Conservation (phyloP, 1,284 basidiomycete species). For the Pseudozyma thailandica region DNA sequence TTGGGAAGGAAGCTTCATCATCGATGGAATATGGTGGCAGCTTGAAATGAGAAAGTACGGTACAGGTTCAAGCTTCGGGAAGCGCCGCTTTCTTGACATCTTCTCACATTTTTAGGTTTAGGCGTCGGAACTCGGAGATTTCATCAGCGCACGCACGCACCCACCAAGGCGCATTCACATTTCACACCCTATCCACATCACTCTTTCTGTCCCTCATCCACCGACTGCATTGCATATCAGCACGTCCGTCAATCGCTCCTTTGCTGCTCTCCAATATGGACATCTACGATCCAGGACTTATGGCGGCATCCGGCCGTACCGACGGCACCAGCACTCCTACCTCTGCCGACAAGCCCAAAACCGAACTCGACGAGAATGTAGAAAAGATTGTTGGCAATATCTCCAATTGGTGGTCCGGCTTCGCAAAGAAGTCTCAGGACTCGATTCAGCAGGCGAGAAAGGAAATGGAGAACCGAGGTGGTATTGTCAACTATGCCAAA, state of each 20-base stretch:
- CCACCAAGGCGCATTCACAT: too few relatives aligned
- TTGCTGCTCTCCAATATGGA: slow-evolving; percentile 23
- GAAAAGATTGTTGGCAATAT: slow-evolving; percentile 59
- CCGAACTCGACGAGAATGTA: slow-evolving; percentile 60
- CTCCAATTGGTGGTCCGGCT: slow-evolving; percentile 62
- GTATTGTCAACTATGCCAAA: slow-evolving; percentile 54
- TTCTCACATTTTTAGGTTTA: slow-evolving; percentile 2
- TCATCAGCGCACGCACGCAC: slow-evolving; percentile 14
- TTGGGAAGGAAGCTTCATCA: slow-evolving; percentile 30
- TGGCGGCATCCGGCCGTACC: slow-evolving; percentile 8
- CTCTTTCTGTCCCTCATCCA: too few relatives aligned
- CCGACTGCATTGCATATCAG: not conserved
- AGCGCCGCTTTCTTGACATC: not conserved
- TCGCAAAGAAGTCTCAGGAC: slow-evolving; percentile 60
- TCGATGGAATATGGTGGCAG: not conserved
- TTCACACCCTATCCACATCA: too few relatives aligned
- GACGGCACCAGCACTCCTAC: slow-evolving; percentile 22
- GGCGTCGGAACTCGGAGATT: slow-evolving; percentile 22
- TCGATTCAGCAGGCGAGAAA: slow-evolving; percentile 46
- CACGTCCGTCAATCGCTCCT: not conserved
- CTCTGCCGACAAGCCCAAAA: slow-evolving; percentile 12
- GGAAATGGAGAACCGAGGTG: slow-evolving; percentile 57
- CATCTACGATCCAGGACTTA: slow-evolving; percentile 46
- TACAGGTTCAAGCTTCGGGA: too few relatives aligned
- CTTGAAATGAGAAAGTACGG: too few relatives aligned